These are phyloP conservation scores for Vanderwaltozyma tropicalis DNA, from an alignment of 805 yeast species.

Conservation along the genomic window DNA sequence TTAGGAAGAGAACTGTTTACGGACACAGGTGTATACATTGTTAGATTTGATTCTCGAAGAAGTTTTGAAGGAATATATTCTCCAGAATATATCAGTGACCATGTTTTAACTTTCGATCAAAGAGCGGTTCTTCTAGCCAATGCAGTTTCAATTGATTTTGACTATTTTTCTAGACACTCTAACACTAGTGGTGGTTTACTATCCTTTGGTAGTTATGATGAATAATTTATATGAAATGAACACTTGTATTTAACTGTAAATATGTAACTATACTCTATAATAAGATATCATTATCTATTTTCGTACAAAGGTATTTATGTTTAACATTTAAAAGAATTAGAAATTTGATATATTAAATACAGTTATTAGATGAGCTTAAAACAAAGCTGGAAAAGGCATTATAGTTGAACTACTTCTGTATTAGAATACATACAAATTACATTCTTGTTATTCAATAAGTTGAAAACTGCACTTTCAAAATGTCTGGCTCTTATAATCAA, in stretches of 20 bases:
- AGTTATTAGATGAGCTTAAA: too few species aligned
- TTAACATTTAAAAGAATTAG: too few species aligned
- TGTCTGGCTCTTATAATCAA: slow-evolving; percentile 12
- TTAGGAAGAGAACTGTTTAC: slow-evolving; percentile 86
- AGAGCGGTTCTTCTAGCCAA: slow-evolving; percentile 79
- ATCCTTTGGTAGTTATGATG: slow-evolving; percentile 21
- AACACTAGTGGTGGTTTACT: slow-evolving; percentile 38
- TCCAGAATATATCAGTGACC: slow-evolving; percentile 22
- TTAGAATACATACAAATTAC: too few species aligned
- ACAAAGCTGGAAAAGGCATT: too few species aligned
- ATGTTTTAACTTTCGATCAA: slow-evolving; percentile 57
- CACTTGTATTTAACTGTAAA: too few species aligned
- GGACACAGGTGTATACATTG: slow-evolving; percentile 85
- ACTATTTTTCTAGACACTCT: slow-evolving; percentile 91
- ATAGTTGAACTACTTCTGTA: too few species aligned
- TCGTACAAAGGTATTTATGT: too few species aligned
- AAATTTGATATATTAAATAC: too few species aligned
- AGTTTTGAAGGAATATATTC: slow-evolving; percentile 56
- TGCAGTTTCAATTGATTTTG: slow-evolving; percentile 89
- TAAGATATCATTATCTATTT: too few species aligned
- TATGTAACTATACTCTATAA: too few species aligned
- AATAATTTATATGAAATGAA: slow-evolving; percentile 4
- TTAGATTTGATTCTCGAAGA: slow-evolving; percentile 64
- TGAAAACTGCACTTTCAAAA: too few species aligned
- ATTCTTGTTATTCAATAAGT: too few species aligned